Conservation (phyloP, 176 grass and related monocot species). For the Oryza meridionalis region DNA sequence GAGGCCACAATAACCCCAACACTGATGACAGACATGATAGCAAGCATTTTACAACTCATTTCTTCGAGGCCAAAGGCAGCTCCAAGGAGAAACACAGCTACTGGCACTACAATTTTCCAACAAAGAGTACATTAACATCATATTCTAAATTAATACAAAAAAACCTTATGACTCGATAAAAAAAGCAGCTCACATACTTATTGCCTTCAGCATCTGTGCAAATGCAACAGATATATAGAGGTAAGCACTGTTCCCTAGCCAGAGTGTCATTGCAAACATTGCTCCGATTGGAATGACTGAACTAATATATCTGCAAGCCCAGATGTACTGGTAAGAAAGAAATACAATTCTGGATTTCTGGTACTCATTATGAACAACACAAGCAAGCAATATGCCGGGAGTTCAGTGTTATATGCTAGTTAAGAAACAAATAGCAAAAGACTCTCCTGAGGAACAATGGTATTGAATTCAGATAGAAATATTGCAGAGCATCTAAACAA, state of each 20-base stretch:
- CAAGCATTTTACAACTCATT: conserved; percentile 88
- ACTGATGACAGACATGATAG: conserved; percentile 93
- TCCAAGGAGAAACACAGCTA: conserved; percentile 94
- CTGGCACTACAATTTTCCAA: conserved; percentile 78
- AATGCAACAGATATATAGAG: conserved; percentile 99
- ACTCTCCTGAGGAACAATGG: not conserved
- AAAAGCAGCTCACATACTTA: conserved; percentile 66
- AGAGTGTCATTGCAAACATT: conserved; percentile 99
- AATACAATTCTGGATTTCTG: conserved; percentile 1
- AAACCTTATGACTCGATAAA: not conserved
- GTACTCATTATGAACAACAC: conserved; percentile 4
- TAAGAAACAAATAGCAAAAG: conserved; percentile 3
- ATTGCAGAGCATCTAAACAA: not conserved
- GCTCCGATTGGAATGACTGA: conserved; percentile 97
- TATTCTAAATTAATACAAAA: conserved; percentile 7
- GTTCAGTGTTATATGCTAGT: not conserved
- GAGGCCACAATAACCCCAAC: conserved; percentile 93
- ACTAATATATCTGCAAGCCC: conserved; percentile 84
- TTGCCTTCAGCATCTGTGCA: conserved; percentile 99
- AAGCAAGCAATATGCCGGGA: conserved; percentile 6
- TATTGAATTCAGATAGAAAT: not conserved
- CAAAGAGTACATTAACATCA: conserved; percentile 24
- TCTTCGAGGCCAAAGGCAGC: conserved; percentile 89
- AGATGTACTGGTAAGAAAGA: conserved; percentile 16
- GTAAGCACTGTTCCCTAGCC: conserved; percentile 97